Evolutionary conservation across 208 protist genomes (phyloP), one percentile per base, ranked within the genome.

Genomic region (Trypanosoma mega): DNA sequence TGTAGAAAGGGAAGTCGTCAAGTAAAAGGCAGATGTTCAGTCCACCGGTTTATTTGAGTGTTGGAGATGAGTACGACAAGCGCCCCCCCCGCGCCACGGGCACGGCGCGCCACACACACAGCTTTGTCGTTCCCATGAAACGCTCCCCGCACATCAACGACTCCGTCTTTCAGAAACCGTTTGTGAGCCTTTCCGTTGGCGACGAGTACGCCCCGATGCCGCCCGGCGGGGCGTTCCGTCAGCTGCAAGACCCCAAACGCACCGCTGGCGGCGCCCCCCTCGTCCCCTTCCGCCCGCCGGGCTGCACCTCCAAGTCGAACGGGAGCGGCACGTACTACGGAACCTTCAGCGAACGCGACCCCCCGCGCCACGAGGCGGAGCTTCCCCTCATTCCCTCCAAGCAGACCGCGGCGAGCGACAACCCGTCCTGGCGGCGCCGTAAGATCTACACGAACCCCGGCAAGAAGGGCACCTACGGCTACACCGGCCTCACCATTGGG

Each of bases 11-110:
- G n/a, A n/a, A n/a, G n/a, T n/a, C n/a, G n/a, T n/a, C n/a, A n/a
- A n/a, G n/a, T n/a, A n/a, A n/a, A n/a, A n/a, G n/a, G n/a, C 45
- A 18, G 6, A 92, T 92, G 85, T 93, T 95, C 68, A 92, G 85
- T 43, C 63, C 58, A 1, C 83, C 90, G 1, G 77, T 78, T 5
- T 97, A 86, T 72, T 68, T 96, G 16, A 78, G 73, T 44, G 71
- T 94, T 45, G 88, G 88, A 3, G 92, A 97, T 63, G 89, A 95
- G 70, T 97, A 94, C 74, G 92, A 97, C 61, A 95, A 97, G 70
- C 80, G 57, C 2, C 29, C 47, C 18, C 33, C 60, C 1, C 46
- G 3, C 55, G 12, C 27, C 4, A 37, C 72, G 6, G 36, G 34
- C 3, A 14, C 66, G 20, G 24, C 16, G 8, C 53, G 73, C 21